phyloP scores from a whole-genome alignment of 1,284 basidiomycete genomes.

The Leccinum subfulvum region DNA sequence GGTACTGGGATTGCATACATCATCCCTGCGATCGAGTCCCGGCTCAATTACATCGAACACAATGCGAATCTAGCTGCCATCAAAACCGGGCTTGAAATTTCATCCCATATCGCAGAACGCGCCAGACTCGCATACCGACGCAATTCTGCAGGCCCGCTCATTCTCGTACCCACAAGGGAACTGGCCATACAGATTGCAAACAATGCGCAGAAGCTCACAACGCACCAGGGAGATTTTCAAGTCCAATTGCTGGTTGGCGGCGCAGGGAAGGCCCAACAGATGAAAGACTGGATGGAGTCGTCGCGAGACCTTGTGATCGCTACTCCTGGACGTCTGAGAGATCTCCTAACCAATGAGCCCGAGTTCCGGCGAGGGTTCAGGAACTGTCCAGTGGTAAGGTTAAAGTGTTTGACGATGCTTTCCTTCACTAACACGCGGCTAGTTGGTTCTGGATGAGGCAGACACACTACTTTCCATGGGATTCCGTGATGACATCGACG shows the following conservation, averaged over 20 bases:
- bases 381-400: conserved; percentile 58
- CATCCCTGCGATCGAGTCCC: conserved; percentile 82
- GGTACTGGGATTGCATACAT: conserved; percentile 94
- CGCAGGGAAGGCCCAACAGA: conserved; percentile 61
- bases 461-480: conserved; percentile 97
- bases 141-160: conserved; percentile 68
- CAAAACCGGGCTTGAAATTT: conserved; percentile 40
- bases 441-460: conserved; percentile 93
- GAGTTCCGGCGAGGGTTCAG: conserved; percentile 54
- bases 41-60: conserved; percentile 51
- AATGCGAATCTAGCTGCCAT: conserved; percentile 39
- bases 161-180: conserved; percentile 94
- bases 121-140: conserved; percentile 42
- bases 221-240: conserved; percentile 64
- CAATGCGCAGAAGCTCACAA: conserved; percentile 73
- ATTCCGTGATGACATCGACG: conserved; percentile 87
- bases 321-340: conserved; percentile 88
- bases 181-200: conserved; percentile 91
- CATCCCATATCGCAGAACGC: conserved; percentile 32
- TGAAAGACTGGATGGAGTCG: conserved; percentile 63
- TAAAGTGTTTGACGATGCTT: not conserved
- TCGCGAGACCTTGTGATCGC: conserved; percentile 87
- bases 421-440: conserved; percentile 6
- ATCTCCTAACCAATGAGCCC: conserved; percentile 69
- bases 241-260: conserved; percentile 86